Evolutionary conservation across 768 basidiomycete genomes (phyloP), one percentile per base, ranked within the genome.

Genomic region (Rhodotorula kratochvilovae): DNA sequence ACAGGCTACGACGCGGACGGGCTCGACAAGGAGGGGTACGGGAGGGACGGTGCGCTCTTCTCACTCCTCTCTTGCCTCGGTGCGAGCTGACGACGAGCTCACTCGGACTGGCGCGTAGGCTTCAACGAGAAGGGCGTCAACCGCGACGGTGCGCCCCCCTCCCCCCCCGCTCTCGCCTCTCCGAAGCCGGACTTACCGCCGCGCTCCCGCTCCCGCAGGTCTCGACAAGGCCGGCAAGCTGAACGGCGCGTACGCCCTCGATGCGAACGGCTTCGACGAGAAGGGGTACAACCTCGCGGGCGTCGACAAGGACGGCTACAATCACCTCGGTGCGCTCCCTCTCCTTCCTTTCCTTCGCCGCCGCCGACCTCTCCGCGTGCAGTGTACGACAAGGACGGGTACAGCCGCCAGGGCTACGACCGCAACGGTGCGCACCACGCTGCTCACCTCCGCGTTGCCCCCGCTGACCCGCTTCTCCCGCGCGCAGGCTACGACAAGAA

Each of bases 191-290:
- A n/a, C n/a, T n/a, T n/a, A n/a, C 2, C 23, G n/a, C 53, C 19
- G 19, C 12, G 21, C 12, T 6, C 17, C 5, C 45, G 8, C 45
- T 5, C 6, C 2, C 31, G 35, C 55, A 56, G 55, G 55, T 12
- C 55, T 56, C 33, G 55, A 56, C 35, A 33, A 33, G 19, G 19
- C 31, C 35, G 55, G 55, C 23, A 33, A 56, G n/a, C 33, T 56
- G 15, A 43, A n/a, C 45, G 60, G 60, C 29, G 29, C 15, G 29
- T 61, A 61, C 60, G 60, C 19, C 6, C 46, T 61, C 60, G 60
- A 48, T 45, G 17, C 12, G 29, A n/a, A 48, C 45, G 60, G 60
- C 19, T 46, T 16, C 43, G 60, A 61, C 29, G 8, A 13, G 16
- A 8, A 61, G 19, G 60, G 60, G 21, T 46, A 33, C 45, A 46